Percentiles rank a stretch among this genome's conserved stretches.
Conservation (phyloP, 2,329 filamentous ascomycete species). For the Rutstroemia sp. region DNA sequence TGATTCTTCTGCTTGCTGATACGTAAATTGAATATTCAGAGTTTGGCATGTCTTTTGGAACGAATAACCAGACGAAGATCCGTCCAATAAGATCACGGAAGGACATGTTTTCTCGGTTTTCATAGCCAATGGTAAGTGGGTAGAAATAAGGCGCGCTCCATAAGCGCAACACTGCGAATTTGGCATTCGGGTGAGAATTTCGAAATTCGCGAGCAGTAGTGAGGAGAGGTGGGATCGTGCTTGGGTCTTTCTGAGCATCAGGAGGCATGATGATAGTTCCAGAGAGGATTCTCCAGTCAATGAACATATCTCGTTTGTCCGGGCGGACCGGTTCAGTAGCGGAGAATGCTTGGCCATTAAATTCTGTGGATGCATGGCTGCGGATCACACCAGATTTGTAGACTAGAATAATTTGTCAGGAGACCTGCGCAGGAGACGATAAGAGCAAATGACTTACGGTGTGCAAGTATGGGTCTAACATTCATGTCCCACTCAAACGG, state of each 20-base stretch:
- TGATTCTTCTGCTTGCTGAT: slow-evolving; percentile 22
- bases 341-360: slow-evolving; percentile 33
- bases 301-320: slow-evolving; percentile 35
- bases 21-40: slow-evolving; percentile 39
- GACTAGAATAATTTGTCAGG: slow-evolving; percentile 24
- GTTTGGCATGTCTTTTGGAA: slow-evolving; percentile 39
- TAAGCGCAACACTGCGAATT: slow-evolving; percentile 38
- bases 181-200: slow-evolving; percentile 20
- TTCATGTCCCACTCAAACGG: slow-evolving; percentile 35
- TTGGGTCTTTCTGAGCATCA: slow-evolving; percentile 29
- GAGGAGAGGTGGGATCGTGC: slow-evolving; percentile 30
- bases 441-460: slow-evolving; percentile 21
- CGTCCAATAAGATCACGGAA: slow-evolving; percentile 38
- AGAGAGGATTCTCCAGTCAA: slow-evolving; percentile 32
- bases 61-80: slow-evolving; percentile 41
- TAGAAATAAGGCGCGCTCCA: slow-evolving; percentile 44
- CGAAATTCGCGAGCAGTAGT: slow-evolving; percentile 28
- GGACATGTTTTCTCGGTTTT: slow-evolving; percentile 30
- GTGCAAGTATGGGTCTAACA: slow-evolving; percentile 35
- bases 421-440: neutral
- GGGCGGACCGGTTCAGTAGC: slow-evolving; percentile 31
- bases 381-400: slow-evolving; percentile 39
- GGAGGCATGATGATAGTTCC: slow-evolving; percentile 20
- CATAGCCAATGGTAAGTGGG: slow-evolving; percentile 37
- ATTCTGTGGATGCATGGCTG: slow-evolving; percentile 21